Base-by-base conservation (phyloP, 2,329 filamentous ascomycete genomes). In the Colletotrichum chlorophyti region DNA sequence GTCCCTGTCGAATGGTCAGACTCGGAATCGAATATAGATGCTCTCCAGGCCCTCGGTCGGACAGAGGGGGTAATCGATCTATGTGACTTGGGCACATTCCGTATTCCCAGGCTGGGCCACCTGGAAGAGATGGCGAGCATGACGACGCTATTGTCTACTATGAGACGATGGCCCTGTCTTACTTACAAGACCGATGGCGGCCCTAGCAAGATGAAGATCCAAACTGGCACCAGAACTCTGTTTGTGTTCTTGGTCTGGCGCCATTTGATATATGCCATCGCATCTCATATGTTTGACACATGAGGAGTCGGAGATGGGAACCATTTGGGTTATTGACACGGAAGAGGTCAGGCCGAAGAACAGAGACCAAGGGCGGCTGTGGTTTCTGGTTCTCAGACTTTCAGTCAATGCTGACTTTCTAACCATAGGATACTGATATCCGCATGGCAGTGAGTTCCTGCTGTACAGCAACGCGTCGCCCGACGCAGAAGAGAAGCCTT, bases 1-100 rank as follows among this genome's bases (percentile, higher is more conserved):
- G 49, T 53, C 8, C 14, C 34, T 8, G 8, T 24, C 21, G 54
- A 49, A 53, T 58, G 54, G 54, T 5, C 48, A 15, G 24, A 58
- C 8, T 32, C 17, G 23, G 26, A 58, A 35, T 42, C 53, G 2
- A 53, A 53, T 12, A 42, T 58, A 12, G 49, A 43, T 17, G 35
- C 49, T 19, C 35, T 58, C 4, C 49, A 37, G 35, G 23, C n/a
- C 6, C 49, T 58, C 27, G 42, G 42, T 1, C 54, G 54, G 15
- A 42, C 34, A 5, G 54, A 58, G 1, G 35, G 14, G 41, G 54
- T 53, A 15, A 53, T 53, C n/a, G 54, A 58, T 35, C 41, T 58
- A 7, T n/a, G n/a, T n/a, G n/a, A n/a, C 14, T 53, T n/a, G 49
- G 49, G 34, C 49, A 53, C 19, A 17, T 58, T 14, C 54, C 54